Evolutionary conservation across 495 filamentous ascomycete species (phyloP).

Genomic region (Chaetomidium leptoderma): DNA sequence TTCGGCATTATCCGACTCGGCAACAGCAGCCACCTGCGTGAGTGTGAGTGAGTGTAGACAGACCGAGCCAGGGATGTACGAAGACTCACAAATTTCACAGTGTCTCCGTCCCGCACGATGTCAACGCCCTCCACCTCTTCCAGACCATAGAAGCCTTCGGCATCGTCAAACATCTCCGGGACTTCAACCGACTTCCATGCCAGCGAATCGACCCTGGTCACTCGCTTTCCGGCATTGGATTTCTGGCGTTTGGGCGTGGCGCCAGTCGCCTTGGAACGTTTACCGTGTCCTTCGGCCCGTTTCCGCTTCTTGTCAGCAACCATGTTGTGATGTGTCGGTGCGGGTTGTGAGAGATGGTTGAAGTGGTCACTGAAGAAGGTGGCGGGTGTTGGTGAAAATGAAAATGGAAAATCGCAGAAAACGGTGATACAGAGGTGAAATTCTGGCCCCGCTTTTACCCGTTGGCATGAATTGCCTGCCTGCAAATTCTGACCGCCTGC

Average conservation of each 20-base stretch:
- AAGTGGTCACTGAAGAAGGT: background rate
- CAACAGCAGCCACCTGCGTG: slow-evolving; percentile 24
- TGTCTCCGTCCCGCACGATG: slow-evolving; percentile 55
- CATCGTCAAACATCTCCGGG: slow-evolving; percentile 83
- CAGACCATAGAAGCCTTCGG: slow-evolving; percentile 89
- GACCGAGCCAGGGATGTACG: background rate
- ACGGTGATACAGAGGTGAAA: slow-evolving; percentile 15
- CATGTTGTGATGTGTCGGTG: slow-evolving; percentile 27
- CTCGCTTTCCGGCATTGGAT: slow-evolving; percentile 30
- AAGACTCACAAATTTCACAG: slow-evolving; percentile 50
- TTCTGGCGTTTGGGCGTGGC: slow-evolving; percentile 48
- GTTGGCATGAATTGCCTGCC: background rate
- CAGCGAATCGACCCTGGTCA: slow-evolving; percentile 58
- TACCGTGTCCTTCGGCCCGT: slow-evolving; percentile 33
- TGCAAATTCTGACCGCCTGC: background rate
- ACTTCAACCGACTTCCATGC: slow-evolving; percentile 78
- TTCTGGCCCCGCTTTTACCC: slow-evolving; percentile 25
- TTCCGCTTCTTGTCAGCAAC: slow-evolving; percentile 44
- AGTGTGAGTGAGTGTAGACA: background rate
- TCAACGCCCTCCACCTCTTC: slow-evolving; percentile 92
- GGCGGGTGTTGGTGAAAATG: background rate
- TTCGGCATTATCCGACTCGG: slow-evolving; percentile 29
- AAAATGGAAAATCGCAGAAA: slow-evolving; percentile 14
- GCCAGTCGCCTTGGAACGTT: slow-evolving; percentile 28
- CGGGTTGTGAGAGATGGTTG: background rate